phyloP scores from a whole-genome alignment of 177 flowering plant species.

The Tripterygium wilfordii region DNA sequence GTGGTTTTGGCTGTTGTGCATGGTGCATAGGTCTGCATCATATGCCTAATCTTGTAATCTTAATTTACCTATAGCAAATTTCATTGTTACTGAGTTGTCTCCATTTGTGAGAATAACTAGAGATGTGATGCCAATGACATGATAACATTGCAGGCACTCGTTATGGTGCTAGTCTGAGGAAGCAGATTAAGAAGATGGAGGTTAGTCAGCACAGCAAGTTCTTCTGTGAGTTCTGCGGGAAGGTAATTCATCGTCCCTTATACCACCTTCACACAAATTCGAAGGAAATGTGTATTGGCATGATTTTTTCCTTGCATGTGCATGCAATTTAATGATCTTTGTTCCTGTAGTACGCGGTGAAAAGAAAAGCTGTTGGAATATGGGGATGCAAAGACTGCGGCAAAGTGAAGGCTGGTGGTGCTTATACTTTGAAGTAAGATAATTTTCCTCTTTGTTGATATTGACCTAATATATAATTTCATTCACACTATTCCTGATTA shows the following conservation, averaged over 20 bases:
- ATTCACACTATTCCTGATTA: neutral
- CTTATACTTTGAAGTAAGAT: conserved; percentile 69
- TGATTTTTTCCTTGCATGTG: too few relatives aligned
- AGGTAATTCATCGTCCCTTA: too few relatives aligned
- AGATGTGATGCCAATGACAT: too few relatives aligned
- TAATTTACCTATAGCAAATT: too few relatives aligned
- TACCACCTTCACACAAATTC: too few relatives aligned
- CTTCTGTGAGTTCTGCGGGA: conserved; percentile 76
- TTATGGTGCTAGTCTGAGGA: conserved; percentile 75
- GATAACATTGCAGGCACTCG: conserved; percentile 44
- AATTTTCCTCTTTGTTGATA: neutral
- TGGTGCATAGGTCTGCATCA: too few relatives aligned
- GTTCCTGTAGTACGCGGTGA: conserved; percentile 51
- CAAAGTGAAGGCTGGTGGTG: conserved; percentile 84
- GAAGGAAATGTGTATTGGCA: too few relatives aligned
- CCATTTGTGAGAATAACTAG: too few relatives aligned
- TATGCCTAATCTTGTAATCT: too few relatives aligned
- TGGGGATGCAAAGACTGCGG: conserved; percentile 90
- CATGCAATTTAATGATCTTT: neutral
- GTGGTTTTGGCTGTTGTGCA: too few relatives aligned
- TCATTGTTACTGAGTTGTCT: too few relatives aligned
- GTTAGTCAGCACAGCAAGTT: conserved; percentile 81
- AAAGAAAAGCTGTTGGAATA: conserved; percentile 76
- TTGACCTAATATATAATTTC: neutral
- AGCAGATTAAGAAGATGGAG: conserved; percentile 89